These are phyloP conservation scores for Cercospora sp. DNA, from an alignment of 2,329 filamentous ascomycete genomes.

Conservation along the genomic window DNA sequence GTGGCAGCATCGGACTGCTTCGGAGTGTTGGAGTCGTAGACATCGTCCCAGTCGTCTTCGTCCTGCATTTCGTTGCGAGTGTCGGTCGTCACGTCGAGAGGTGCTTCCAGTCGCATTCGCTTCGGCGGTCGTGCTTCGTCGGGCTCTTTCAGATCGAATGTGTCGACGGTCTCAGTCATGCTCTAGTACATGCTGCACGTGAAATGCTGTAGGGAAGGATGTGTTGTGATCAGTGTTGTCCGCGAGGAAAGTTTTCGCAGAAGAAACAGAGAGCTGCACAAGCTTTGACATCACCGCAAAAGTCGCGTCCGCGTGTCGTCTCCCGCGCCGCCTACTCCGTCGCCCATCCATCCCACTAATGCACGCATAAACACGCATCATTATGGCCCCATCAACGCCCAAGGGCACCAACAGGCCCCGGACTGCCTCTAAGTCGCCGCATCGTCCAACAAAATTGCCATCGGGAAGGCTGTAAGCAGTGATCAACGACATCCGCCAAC, in stretches of 20 bases:
- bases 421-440: slow-evolving; percentile 25
- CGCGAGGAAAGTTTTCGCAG: not conserved
- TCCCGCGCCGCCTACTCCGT: not conserved
- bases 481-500: not conserved
- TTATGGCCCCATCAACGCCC: slow-evolving; percentile 14
- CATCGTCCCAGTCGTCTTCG: slow-evolving; percentile 38
- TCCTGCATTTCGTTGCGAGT: slow-evolving; percentile 35
- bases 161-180: slow-evolving; percentile 4
- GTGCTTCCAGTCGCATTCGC: slow-evolving; percentile 44
- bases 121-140: slow-evolving; percentile 41
- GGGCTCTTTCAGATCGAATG: slow-evolving; percentile 19
- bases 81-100: slow-evolving; percentile 37
- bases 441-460: slow-evolving; percentile 26
- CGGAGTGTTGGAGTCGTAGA: slow-evolving; percentile 26
- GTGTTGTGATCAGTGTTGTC: slow-evolving; percentile 40
- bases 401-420: slow-evolving; percentile 6
- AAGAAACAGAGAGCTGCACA: not conserved
- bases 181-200: slow-evolving; percentile 4
- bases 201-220: not conserved
- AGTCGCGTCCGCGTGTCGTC: not conserved
- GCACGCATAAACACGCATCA: slow-evolving; percentile 2
- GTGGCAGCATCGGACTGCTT: not conserved
- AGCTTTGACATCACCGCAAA: slow-evolving; percentile 11
- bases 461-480: slow-evolving; percentile 20
- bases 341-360: not conserved